Percentiles rank a stretch among this genome's conserved stretches.
Evolutionary conservation across 345 rosid genomes (phyloP).

Genomic region (Arabis hirsuta): DNA sequence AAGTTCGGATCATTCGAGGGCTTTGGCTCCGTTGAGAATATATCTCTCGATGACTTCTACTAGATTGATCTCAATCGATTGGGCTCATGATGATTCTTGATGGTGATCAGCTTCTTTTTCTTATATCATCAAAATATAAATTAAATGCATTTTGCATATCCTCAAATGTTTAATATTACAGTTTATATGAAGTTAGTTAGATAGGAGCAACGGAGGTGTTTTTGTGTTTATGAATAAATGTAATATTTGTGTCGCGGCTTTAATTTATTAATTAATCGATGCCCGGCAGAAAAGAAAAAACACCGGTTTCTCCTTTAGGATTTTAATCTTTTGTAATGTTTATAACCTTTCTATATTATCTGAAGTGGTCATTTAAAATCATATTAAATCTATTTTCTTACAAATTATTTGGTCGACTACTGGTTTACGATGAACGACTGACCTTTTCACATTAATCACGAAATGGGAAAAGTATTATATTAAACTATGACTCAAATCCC

Average conservation of each 20-base stretch:
- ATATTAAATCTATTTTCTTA: background rate
- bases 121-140: background rate
- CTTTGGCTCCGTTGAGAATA: slow-evolving; percentile 81
- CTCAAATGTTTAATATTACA: slow-evolving; percentile 26
- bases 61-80: slow-evolving; percentile 31
- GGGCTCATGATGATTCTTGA: slow-evolving; percentile 37
- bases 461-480: background rate
- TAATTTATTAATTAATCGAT: slow-evolving; percentile 23
- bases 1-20: slow-evolving; percentile 58
- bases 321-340: background rate
- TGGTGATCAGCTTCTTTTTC: slow-evolving; percentile 23
- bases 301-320: background rate
- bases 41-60: slow-evolving; percentile 78
- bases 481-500: too few species aligned
- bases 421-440: background rate
- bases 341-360: background rate
- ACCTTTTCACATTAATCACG: background rate
- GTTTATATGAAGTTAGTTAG: slow-evolving; percentile 35
- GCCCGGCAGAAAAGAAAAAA: slow-evolving; percentile 4
- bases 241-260: slow-evolving; percentile 29
- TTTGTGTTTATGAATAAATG: slow-evolving; percentile 29
- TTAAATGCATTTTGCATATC: slow-evolving; percentile 30
- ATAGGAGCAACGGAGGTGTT: slow-evolving; percentile 16
- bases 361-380: slow-evolving; percentile 1
- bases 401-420: background rate